A percentile compares a stretch with the other conserved stretches of the same genome.
Conservation (phyloP, 495 filamentous ascomycete genomes). For the Endocarpon pusillum region DNA sequence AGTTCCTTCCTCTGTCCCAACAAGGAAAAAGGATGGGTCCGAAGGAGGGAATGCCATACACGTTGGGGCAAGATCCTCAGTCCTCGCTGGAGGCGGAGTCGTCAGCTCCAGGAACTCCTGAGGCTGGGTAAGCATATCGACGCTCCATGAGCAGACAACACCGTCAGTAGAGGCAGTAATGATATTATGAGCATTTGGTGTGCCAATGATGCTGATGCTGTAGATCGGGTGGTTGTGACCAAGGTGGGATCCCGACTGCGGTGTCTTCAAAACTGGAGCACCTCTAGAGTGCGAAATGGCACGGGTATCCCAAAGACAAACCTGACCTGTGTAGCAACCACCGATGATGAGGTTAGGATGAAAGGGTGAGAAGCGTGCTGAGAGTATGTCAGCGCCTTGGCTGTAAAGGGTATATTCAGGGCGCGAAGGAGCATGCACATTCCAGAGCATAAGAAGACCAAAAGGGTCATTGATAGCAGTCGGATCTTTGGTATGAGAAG, state of each 20-base stretch:
- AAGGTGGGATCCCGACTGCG: slow-evolving; percentile 50
- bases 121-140: slow-evolving; percentile 92
- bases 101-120: slow-evolving; percentile 80
- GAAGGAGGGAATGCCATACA: slow-evolving; percentile 93
- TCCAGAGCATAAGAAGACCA: slow-evolving; percentile 93
- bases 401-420: slow-evolving; percentile 96
- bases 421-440: slow-evolving; percentile 78
- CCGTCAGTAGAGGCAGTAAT: slow-evolving; percentile 92
- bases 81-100: slow-evolving; percentile 74
- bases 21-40: slow-evolving; percentile 93
- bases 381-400: slow-evolving; percentile 85
- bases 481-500: slow-evolving; percentile 91
- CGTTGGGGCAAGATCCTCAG: slow-evolving; percentile 86
- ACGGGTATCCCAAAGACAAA: slow-evolving; percentile 95
- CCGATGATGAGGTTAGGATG: slow-evolving; percentile 91
- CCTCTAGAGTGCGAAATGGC: slow-evolving; percentile 45
- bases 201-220: slow-evolving; percentile 84
- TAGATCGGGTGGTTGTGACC: slow-evolving; percentile 97
- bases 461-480: slow-evolving; percentile 89
- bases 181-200: slow-evolving; percentile 97
- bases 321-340: slow-evolving; percentile 88
- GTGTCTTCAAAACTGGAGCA: slow-evolving; percentile 86
- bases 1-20: slow-evolving; percentile 87
- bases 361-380: slow-evolving; percentile 92
- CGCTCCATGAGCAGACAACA: slow-evolving; percentile 87